A percentile compares a stretch with the other conserved stretches of the same genome.
Conservation (phyloP, 306 rosid species). For the Vigna mungo region DNA sequence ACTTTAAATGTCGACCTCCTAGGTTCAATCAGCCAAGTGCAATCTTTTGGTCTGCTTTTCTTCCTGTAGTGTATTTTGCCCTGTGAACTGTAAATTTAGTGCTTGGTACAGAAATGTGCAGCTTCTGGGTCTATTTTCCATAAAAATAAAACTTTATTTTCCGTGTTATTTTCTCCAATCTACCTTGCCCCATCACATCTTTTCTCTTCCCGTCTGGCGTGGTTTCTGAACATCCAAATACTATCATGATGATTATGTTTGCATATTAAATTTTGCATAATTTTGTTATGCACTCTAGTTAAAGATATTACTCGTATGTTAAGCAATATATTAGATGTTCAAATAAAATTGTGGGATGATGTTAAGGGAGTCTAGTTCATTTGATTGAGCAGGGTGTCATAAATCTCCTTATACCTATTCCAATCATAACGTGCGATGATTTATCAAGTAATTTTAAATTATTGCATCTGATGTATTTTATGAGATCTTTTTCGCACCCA, state of each 20-base stretch:
- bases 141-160: not conserved
- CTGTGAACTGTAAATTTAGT: not conserved
- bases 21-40: slow-evolving; percentile 26
- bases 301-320: not conserved
- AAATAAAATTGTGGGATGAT: too few species aligned
- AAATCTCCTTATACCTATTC: too few species aligned
- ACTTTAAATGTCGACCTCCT: slow-evolving; percentile 1
- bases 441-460: not conserved
- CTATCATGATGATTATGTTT: not conserved
- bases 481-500: not conserved
- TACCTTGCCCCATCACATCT: not conserved
- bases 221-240: not conserved
- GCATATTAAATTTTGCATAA: not conserved
- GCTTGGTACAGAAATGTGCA: not conserved
- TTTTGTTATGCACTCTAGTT: not conserved
- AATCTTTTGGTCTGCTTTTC: slow-evolving; percentile 31
- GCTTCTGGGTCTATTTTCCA: not conserved
- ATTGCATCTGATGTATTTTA: not conserved
- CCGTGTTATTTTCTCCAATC: slow-evolving; percentile 16
- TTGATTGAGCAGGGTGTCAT: too few species aligned
- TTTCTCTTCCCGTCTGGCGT: not conserved
- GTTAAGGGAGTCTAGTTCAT: too few species aligned
- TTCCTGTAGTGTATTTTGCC: slow-evolving; percentile 15
- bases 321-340: not conserved
- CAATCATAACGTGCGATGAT: too few species aligned